Evolutionary conservation across 2,329 filamentous ascomycete genomes (phyloP).

Genomic region (Diplodia scrobiculata): DNA sequence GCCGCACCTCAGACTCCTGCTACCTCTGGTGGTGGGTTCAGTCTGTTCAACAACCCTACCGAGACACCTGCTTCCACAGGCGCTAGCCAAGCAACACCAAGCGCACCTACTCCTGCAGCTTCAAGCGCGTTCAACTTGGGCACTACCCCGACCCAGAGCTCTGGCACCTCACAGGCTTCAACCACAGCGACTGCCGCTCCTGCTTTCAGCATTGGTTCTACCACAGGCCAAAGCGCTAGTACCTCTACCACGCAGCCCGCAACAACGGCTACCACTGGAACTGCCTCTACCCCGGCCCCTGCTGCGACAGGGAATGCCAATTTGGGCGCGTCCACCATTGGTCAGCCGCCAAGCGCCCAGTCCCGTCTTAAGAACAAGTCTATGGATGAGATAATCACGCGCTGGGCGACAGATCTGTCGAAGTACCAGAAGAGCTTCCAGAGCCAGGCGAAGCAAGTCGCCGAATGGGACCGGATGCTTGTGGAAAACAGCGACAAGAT

Average conservation of each 20-base stretch:
- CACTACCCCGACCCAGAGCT: slow-evolving; percentile 16
- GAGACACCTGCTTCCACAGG: slow-evolving; percentile 19
- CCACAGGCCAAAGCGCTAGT: slow-evolving; percentile 8
- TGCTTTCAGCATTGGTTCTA: slow-evolving; percentile 24
- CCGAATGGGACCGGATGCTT: slow-evolving; percentile 86
- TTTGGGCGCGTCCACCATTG: slow-evolving; percentile 73
- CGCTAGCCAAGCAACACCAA: slow-evolving; percentile 2
- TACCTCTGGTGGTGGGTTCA: slow-evolving; percentile 10
- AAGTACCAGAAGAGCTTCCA: slow-evolving; percentile 98
- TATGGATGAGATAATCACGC: slow-evolving; percentile 97
- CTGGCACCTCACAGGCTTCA: slow-evolving; percentile 3
- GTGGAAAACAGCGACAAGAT: slow-evolving; percentile 96
- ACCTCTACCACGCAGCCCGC: slow-evolving; percentile 17
- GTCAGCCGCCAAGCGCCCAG: slow-evolving; percentile 75
- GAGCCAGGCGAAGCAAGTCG: slow-evolving; percentile 81
- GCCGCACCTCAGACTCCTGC: slow-evolving; percentile 32
- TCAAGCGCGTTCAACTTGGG: slow-evolving; percentile 8
- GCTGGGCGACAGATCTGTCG: slow-evolving; percentile 91
- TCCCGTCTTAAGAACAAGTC: slow-evolving; percentile 96
- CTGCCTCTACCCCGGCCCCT: slow-evolving; percentile 39
- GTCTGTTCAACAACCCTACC: slow-evolving; percentile 20
- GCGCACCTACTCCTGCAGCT: slow-evolving; percentile 10
- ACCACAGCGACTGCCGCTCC: slow-evolving; percentile 26
- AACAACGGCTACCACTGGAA: slow-evolving; percentile 24
- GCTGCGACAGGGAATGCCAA: slow-evolving; percentile 33